Evolutionary conservation across 2,329 filamentous ascomycete genomes (phyloP).

Genomic region (Cladophialophora exuberans): DNA sequence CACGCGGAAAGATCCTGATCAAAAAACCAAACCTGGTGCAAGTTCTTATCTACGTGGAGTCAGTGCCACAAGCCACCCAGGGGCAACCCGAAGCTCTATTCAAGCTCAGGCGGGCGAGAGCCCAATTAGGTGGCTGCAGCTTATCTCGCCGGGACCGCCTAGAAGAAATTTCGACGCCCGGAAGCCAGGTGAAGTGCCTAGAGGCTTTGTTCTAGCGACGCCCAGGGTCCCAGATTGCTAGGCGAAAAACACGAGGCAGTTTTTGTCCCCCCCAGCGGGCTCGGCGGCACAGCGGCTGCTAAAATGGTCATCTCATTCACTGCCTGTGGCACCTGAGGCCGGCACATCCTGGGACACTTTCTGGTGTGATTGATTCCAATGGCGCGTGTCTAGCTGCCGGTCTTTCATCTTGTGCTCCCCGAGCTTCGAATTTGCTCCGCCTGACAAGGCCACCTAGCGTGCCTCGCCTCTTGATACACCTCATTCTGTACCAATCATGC

Average conservation of each 20-base stretch:
- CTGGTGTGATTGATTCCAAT: no score
- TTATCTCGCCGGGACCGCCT: slow-evolving; percentile 20
- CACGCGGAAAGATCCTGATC: not conserved
- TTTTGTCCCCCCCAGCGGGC: not conserved
- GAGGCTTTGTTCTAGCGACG: slow-evolving; percentile 7
- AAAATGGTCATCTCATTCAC: no score
- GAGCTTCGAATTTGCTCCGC: no score
- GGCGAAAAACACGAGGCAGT: slow-evolving; percentile 15
- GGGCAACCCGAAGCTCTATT: not conserved
- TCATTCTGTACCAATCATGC: no score
- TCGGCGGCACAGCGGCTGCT: no score
- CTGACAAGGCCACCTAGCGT: no score
- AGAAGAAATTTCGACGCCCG: not conserved
- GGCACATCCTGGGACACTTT: no score
- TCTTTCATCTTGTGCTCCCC: no score
- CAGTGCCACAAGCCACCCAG: not conserved
- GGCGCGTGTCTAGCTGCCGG: no score
- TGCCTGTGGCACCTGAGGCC: no score
- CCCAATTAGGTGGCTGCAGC: slow-evolving; percentile 2
- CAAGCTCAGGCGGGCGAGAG: not conserved
- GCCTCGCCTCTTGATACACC: no score
- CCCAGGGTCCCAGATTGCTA: not conserved
- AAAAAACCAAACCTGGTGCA: not conserved
- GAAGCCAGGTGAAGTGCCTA: not conserved
- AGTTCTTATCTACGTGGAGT: slow-evolving; percentile 13